A percentile compares a stretch with the other conserved stretches of the same genome.
phyloP scores from a whole-genome alignment of 331 rosid genomes.

The Arachis monticola region DNA sequence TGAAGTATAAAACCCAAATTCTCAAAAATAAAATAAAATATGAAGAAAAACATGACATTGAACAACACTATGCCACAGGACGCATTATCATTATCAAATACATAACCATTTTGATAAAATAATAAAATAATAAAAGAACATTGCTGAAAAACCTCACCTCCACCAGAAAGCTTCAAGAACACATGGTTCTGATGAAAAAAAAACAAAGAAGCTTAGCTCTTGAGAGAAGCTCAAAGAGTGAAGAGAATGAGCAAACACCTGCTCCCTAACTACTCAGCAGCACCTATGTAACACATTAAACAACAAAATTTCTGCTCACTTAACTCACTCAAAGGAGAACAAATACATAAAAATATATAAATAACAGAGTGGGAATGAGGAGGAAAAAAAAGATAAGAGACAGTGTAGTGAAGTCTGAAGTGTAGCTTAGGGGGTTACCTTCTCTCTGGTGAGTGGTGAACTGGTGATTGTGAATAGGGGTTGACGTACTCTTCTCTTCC shows the following conservation, averaged over 20 bases:
- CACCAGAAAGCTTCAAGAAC: not conserved
- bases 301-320: not conserved
- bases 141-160: not conserved
- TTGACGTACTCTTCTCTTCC: too few relatives aligned
- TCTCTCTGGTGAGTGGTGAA: too few relatives aligned
- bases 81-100: too few relatives aligned
- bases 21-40: not conserved
- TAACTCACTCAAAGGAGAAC: not conserved
- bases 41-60: not conserved
- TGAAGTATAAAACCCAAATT: not conserved
- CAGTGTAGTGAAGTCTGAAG: too few relatives aligned
- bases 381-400: not conserved
- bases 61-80: too few relatives aligned
- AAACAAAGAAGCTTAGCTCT: not conserved
- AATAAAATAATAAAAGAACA: not conserved
- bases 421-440: too few relatives aligned
- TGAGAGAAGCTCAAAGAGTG: not conserved
- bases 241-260: slow-evolving; percentile 5
- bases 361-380: not conserved
- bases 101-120: not conserved
- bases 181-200: not conserved
- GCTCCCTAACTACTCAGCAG: not conserved
- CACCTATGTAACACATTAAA: slow-evolving; percentile 41
- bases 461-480: too few relatives aligned
- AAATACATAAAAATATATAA: not conserved